A percentile compares a stretch with the other conserved stretches of the same genome.
Conservation (phyloP, 2,329 filamentous ascomycete genomes). For the Fusarium nodosum region DNA sequence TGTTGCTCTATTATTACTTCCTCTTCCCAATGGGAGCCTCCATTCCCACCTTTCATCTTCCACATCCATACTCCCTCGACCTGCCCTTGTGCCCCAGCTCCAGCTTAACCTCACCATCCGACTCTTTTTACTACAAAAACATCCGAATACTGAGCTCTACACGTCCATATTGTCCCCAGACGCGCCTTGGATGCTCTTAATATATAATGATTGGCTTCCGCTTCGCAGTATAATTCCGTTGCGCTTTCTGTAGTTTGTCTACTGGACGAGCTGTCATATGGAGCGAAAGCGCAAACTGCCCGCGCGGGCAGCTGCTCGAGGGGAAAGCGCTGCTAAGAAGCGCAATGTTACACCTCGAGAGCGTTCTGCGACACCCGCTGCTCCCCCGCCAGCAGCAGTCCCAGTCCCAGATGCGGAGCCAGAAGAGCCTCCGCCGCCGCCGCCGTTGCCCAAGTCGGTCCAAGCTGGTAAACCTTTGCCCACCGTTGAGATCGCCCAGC, state of each 20-base stretch:
- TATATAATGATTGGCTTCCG: slow-evolving; percentile 52
- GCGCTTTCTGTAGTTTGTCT: slow-evolving; percentile 27
- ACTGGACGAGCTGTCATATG: slow-evolving; percentile 58
- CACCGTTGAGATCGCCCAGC: slow-evolving; percentile 76
- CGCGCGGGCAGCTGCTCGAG: slow-evolving; percentile 71
- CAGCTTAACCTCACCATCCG: slow-evolving; percentile 9
- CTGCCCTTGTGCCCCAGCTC: slow-evolving; percentile 24
- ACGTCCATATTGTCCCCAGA: slow-evolving; percentile 34
- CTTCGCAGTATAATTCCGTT: slow-evolving; percentile 41
- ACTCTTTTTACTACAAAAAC: neutral
- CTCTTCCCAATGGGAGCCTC: slow-evolving; percentile 35
- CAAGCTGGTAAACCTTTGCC: slow-evolving; percentile 77
- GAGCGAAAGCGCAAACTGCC: slow-evolving; percentile 76
- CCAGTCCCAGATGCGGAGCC: slow-evolving; percentile 47
- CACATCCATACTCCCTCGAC: slow-evolving; percentile 33
- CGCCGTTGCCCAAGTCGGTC: slow-evolving; percentile 72
- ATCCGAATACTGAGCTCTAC: slow-evolving; percentile 18
- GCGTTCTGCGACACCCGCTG: slow-evolving; percentile 63
- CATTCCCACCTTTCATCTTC: slow-evolving; percentile 39
- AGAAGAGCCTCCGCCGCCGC: slow-evolving; percentile 53
- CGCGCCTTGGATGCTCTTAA: slow-evolving; percentile 51
- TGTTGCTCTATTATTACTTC: slow-evolving; percentile 41
- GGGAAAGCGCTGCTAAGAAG: slow-evolving; percentile 72
- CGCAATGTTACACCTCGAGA: slow-evolving; percentile 69
- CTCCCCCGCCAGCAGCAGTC: slow-evolving; percentile 53